Evolutionary conservation across 2,329 filamentous ascomycete genomes (phyloP).

Genomic region (Metarhizium rileyi): DNA sequence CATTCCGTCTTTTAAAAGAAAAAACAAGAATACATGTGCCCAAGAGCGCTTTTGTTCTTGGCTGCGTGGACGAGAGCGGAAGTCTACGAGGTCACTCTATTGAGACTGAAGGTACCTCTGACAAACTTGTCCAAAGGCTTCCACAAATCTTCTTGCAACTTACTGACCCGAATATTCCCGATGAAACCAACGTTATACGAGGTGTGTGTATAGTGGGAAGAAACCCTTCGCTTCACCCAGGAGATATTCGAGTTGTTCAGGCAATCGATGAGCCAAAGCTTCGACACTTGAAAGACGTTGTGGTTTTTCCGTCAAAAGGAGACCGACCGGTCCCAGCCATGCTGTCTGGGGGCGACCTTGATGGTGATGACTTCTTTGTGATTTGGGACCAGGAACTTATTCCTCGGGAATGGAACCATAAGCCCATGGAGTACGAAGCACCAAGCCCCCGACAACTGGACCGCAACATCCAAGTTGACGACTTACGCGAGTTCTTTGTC

Average conservation of each 20-base stretch:
- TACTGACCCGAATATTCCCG: constrained; percentile 43
- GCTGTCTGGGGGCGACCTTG: constrained; percentile 92
- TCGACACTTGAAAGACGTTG: constrained; percentile 69
- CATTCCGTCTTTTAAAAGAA: constrained; percentile 81
- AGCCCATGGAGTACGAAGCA: constrained; percentile 68
- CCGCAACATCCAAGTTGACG: constrained; percentile 56
- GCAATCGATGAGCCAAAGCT: constrained; percentile 70
- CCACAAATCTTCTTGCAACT: constrained; percentile 89
- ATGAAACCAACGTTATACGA: constrained; percentile 54
- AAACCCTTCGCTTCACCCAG: constrained; percentile 89
- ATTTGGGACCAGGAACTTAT: constrained; percentile 78
- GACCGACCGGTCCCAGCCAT: constrained; percentile 83
- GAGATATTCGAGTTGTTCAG: constrained; percentile 79
- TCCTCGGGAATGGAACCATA: constrained; percentile 57
- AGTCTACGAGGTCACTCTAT: constrained; percentile 62
- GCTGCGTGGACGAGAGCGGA: constrained; percentile 77
- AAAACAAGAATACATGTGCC: constrained; percentile 80
- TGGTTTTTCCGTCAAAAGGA: constrained; percentile 77
- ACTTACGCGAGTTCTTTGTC: constrained; percentile 80
- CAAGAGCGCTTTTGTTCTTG: constrained; percentile 77
- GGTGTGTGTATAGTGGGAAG: constrained; percentile 78
- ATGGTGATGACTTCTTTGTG: constrained; percentile 92
- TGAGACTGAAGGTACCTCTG: constrained; percentile 27
- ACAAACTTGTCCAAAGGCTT: constrained; percentile 41
- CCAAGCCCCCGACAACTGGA: constrained; percentile 45